Conservation (phyloP, 805 yeast species). For the Hanseniaspora pseudoguilliermondii region DNA sequence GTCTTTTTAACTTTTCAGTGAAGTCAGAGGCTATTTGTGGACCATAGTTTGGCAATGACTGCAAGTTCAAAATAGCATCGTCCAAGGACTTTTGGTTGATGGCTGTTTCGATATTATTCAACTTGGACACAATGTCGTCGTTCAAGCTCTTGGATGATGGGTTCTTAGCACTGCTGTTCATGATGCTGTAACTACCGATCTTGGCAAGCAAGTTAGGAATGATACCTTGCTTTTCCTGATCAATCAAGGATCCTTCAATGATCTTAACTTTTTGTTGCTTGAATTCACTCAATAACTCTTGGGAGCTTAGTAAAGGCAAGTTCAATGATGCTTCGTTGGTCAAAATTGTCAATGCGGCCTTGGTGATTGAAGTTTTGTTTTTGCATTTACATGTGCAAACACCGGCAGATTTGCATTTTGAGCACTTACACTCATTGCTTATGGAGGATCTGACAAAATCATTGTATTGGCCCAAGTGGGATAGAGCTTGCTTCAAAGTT, state of each 20-base stretch:
- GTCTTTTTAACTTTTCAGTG: conserved; percentile 79
- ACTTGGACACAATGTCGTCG: not conserved
- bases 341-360: conserved; percentile 33
- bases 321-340: conserved; percentile 33
- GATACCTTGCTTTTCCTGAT: conserved; percentile 82
- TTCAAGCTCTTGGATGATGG: not conserved
- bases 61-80: conserved; percentile 84
- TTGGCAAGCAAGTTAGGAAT: conserved; percentile 79
- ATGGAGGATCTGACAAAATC: conserved; percentile 21
- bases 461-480: conserved; percentile 19
- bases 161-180: not conserved
- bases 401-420: conserved; percentile 14
- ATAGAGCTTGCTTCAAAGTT: conserved; percentile 30
- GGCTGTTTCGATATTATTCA: not conserved
- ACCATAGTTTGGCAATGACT: conserved; percentile 84
- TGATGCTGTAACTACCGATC: conserved; percentile 32
- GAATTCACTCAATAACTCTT: conserved; percentile 74
- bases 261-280: conserved; percentile 69
- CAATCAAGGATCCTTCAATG: conserved; percentile 75
- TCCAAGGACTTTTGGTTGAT: conserved; percentile 47
- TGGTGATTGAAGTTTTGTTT: conserved; percentile 23
- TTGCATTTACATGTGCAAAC: conserved; percentile 17
- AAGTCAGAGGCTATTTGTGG: conserved; percentile 83
- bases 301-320: conserved; percentile 56
- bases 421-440: conserved; percentile 18